These are phyloP conservation scores for Serendipita sp. DNA, from an alignment of 768 basidiomycete genomes.

Conservation along the genomic window DNA sequence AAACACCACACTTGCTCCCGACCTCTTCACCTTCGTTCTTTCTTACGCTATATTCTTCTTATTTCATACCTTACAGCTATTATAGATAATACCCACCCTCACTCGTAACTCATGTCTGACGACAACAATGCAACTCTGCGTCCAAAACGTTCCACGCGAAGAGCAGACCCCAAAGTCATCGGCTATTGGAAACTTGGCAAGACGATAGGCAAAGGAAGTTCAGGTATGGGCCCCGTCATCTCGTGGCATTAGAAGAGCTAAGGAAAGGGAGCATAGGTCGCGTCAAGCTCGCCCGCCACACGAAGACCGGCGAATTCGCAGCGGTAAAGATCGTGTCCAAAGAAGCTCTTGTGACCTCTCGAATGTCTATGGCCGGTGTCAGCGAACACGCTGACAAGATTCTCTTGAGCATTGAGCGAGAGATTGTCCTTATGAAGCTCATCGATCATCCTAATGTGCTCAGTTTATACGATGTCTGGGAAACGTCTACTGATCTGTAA, in stretches of 20 bases:
- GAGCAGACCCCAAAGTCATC: slow-evolving; percentile 27
- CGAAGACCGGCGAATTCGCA: slow-evolving; percentile 76
- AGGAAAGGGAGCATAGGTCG: slow-evolving; percentile 38
- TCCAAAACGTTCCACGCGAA: not conserved
- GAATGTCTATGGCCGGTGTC: slow-evolving; percentile 49
- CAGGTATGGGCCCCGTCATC: slow-evolving; percentile 32
- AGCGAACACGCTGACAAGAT: slow-evolving; percentile 63
- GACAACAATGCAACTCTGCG: not conserved
- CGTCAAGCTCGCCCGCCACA: slow-evolving; percentile 76
- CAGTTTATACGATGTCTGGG: slow-evolving; percentile 94
- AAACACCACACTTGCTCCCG: not conserved
- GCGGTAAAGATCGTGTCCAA: slow-evolving; percentile 93
- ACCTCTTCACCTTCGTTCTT: not conserved
- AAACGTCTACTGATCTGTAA: slow-evolving; percentile 75
- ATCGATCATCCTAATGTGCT: slow-evolving; percentile 91
- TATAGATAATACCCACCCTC: not conserved
- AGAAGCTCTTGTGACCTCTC: slow-evolving; percentile 43
- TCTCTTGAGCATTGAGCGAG: slow-evolving; percentile 70
- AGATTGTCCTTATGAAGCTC: slow-evolving; percentile 96
- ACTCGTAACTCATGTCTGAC: not conserved
- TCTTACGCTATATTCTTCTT: not conserved
- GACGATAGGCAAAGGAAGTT: slow-evolving; percentile 68
- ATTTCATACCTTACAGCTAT: not conserved
- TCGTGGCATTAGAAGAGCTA: not conserved
- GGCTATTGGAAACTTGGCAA: slow-evolving; percentile 74